Evolutionary conservation across 2,329 filamentous ascomycete genomes (phyloP).

Genomic region (Verticillium nubilum): DNA sequence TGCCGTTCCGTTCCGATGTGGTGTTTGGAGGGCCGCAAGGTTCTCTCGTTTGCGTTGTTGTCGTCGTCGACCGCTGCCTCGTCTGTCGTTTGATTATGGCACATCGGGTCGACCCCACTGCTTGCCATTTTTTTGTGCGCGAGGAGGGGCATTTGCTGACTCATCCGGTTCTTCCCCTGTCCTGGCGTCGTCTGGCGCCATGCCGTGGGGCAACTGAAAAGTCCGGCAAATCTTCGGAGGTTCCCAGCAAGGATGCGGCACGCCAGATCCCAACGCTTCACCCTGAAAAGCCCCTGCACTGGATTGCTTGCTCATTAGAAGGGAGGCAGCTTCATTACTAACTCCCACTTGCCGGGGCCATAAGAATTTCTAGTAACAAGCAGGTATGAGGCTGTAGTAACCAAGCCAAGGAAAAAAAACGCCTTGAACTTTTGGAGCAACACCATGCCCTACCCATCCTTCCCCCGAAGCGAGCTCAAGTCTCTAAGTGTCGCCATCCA

Average conservation of each 20-base stretch:
- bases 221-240: not conserved
- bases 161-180: not conserved
- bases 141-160: not conserved
- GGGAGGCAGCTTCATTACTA: not conserved
- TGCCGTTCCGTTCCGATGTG: not conserved
- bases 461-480: not conserved
- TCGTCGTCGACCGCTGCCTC: not conserved
- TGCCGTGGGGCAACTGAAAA: not conserved
- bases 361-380: not conserved
- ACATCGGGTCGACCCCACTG: not conserved
- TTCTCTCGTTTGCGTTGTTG: not conserved
- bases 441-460: not conserved
- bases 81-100: not conserved
- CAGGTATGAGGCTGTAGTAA: not conserved
- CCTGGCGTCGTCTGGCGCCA: not conserved
- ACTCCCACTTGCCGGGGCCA: not conserved
- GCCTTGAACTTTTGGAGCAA: not conserved
- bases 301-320: not conserved
- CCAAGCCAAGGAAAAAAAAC: not conserved
- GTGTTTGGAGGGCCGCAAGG: not conserved
- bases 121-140: not conserved
- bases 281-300: too few species aligned
- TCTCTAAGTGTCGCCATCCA: not conserved
- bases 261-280: too few species aligned
- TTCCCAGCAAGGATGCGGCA: not conserved